Base-by-base conservation (phyloP, 2,329 filamentous ascomycete genomes). In the Albifimbria verrucaria region DNA sequence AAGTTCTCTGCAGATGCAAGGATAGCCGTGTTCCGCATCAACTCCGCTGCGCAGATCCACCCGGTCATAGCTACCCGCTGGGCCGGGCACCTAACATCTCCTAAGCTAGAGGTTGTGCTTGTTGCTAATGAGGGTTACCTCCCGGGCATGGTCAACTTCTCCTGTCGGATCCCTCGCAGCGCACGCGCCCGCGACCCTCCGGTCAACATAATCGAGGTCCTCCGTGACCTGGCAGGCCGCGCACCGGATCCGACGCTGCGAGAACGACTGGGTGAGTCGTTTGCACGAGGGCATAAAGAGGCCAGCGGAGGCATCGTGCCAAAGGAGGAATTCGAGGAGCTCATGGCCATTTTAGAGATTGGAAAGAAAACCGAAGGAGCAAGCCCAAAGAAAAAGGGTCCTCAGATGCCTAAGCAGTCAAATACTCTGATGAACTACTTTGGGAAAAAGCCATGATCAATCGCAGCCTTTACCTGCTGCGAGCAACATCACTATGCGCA, bases 51-150 rank as follows among this genome's bases (percentile, higher is more conserved):
- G 2, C 86, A 88, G 60, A 75, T 89, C 0, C 86, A 89, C 62
- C 82, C 84, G 0, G 76, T 88, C 2, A 85, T 89, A 52, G 85
- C 86, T 2, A 87, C 83, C 4, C 73, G 85, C 11, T 88, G 86
- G 86, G 80, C 85, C 1, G 80, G 82, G 0, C 76, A 82, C 57
- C 70, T 89, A 3, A 77, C 77, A 46, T 83, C 81, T 1, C 72
- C 78, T 47, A 79, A 78, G 51, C 72, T 88, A 1, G 80, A 88
- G 60, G 81, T 88, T 1, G 74, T 89, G 7, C 73, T 88, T 58
- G 84, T 85, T 4, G 86, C 85, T 0, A 89, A 89, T 52, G 80
- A 84, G 52, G 85, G 85, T 0, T 89, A 88, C 57, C 63, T 86
- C 0, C 77, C 80, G 0, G 83, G 74, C 2, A 77, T 81, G 65